Evolutionary conservation across 2,329 filamentous ascomycete genomes (phyloP).

Genomic region (Tolypocladium guangdongense): DNA sequence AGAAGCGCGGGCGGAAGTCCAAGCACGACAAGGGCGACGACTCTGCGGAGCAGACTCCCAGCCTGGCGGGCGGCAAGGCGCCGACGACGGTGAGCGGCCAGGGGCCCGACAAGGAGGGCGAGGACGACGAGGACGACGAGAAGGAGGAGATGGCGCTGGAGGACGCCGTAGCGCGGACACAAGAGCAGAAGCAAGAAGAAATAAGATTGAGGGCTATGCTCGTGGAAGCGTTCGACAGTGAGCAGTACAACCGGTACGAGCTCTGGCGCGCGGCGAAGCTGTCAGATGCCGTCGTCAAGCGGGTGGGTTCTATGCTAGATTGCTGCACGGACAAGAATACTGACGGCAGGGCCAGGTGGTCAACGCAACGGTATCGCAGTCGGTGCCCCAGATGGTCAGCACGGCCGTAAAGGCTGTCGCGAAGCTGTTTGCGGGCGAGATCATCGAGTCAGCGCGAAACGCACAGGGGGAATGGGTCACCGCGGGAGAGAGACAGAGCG

Average conservation of each 20-base stretch:
- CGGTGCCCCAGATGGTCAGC: conserved; percentile 61
- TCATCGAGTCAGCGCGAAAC: conserved; percentile 60
- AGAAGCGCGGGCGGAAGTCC: conserved; percentile 52
- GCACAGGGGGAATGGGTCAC: conserved; percentile 63
- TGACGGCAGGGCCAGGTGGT: conserved; percentile 41
- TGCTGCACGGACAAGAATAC: not conserved
- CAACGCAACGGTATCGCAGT: conserved; percentile 72
- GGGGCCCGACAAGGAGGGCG: conserved; percentile 33
- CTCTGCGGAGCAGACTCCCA: conserved; percentile 30
- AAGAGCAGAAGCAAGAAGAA: conserved; percentile 57
- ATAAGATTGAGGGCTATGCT: conserved; percentile 47
- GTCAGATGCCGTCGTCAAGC: conserved; percentile 56
- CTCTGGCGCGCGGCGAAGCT: conserved; percentile 60
- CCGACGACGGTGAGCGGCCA: conserved; percentile 34
- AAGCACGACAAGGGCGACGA: conserved; percentile 40
- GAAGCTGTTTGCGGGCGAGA: conserved; percentile 66
- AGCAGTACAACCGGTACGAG: conserved; percentile 60
- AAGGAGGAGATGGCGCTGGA: conserved; percentile 45
- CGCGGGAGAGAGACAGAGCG: conserved; percentile 46
- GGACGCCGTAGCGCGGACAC: conserved; percentile 48
- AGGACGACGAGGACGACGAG: conserved; percentile 48
- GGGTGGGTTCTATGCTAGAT: conserved; percentile 32
- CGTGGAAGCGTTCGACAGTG: conserved; percentile 51
- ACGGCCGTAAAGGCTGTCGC: conserved; percentile 66
- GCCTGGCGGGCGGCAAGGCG: conserved; percentile 28